Conservation (phyloP, 2,329 filamentous ascomycete genomes). For the Aspergillus piperis region DNA sequence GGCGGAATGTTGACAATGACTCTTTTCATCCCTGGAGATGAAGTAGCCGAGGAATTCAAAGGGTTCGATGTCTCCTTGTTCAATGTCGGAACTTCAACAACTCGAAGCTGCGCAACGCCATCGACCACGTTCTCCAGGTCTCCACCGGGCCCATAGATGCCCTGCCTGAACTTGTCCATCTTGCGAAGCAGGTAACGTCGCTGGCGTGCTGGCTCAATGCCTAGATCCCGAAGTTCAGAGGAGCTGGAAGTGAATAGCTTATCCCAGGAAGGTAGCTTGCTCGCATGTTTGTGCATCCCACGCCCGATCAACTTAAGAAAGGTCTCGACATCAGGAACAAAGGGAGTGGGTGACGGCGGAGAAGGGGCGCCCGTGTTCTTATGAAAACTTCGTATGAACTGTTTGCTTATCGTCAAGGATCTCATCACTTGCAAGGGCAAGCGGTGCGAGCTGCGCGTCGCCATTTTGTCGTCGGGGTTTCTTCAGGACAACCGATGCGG, state of each 20-base stretch:
- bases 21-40: conserved; percentile 57
- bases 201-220: conserved; percentile 80
- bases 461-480: conserved; percentile 25
- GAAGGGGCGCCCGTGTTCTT: conserved; percentile 43
- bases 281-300: conserved; percentile 74
- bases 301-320: conserved; percentile 93
- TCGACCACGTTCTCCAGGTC: conserved; percentile 74
- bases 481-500: not conserved
- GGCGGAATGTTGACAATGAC: conserved; percentile 63
- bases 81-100: conserved; percentile 56
- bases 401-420: conserved; percentile 27
- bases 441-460: conserved; percentile 32
- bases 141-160: conserved; percentile 77
- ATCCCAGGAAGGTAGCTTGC: conserved; percentile 89
- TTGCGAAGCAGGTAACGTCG: conserved; percentile 84
- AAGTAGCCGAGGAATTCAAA: conserved; percentile 52
- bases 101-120: conserved; percentile 59
- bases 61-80: conserved; percentile 25
- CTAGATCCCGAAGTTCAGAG: conserved; percentile 74
- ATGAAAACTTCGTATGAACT: conserved; percentile 46
- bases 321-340: conserved; percentile 79
- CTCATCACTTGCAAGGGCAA: conserved; percentile 30
- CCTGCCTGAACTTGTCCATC: conserved; percentile 80
- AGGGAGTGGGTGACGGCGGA: conserved; percentile 73
- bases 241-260: conserved; percentile 82